Base-by-base conservation (phyloP, 1,284 basidiomycete genomes). In the Amylostereum areolatum region DNA sequence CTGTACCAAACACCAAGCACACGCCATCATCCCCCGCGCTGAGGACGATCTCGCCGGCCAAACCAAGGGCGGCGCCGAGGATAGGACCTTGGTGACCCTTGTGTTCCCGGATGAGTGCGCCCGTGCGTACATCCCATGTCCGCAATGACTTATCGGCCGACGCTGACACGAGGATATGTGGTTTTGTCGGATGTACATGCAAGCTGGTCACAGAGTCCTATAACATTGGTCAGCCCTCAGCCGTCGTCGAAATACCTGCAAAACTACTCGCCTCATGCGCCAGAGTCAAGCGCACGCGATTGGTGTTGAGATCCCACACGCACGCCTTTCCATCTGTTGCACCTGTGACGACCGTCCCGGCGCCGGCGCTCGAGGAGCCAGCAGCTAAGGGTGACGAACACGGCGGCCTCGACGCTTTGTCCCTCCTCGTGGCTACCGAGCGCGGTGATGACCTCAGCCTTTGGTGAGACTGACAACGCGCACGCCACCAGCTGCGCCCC, bases 321-420 rank as follows among this genome's bases (percentile, higher is more conserved):
- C 89, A 92, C 28, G 86, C 88, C 65, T 91, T 94, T 0, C 95
- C 94, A 63, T 99, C 97, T 7, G 95, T 98, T 2, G 82, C 93
- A 6, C 89, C 94, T 1, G 90, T 94, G 1, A 94, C 83, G 29
- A 88, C 88, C 11, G 91, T 80, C 31, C 86, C 80, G 9, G 67
- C 84, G 5, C 75, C 83, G 43, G 59, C 51, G n/a, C 52, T 49
- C 1, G 52, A 43, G 30, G 52, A 28, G 6, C 52, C 50, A 29
- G 55, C 58, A 10, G 54, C 67, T n/a, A 45, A 96, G 69, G 58
- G 93, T 89, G 42, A 96, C 77, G 62, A 97, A 98, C 47, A 80
- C 80, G 33, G 97, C 78, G 0, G 86, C 83, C 70, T 99, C 97
- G 32, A 99, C 82, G 56, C 89, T 93, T 62, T 97, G 92, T 39